phyloP scores from a whole-genome alignment of 139 green algal species.

The Volvox reticuliferus region DNA sequence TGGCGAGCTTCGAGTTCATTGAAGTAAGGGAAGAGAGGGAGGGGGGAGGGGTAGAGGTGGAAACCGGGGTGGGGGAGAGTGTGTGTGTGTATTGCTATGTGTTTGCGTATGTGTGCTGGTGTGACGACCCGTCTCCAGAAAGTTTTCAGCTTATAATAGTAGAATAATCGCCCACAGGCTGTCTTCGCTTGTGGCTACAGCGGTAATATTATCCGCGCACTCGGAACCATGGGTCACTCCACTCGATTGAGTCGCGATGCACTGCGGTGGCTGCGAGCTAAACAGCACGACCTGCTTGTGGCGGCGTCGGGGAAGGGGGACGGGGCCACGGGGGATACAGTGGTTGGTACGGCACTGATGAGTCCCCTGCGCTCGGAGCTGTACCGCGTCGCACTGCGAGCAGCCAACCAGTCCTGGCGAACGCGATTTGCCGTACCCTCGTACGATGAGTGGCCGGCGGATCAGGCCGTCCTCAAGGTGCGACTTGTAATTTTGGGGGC shows the following conservation, averaged over 20 bases:
- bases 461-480: constrained; percentile 31
- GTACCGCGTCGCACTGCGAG: not conserved
- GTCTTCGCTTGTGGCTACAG: constrained; percentile 10
- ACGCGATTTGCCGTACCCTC: not conserved
- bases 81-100: too few relatives aligned
- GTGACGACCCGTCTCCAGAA: not conserved
- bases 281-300: constrained; percentile 28
- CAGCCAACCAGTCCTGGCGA: not conserved
- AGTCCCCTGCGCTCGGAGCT: constrained; percentile 13
- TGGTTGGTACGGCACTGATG: constrained; percentile 26
- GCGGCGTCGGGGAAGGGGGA: not conserved
- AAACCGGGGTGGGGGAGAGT: not conserved
- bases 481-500: not conserved
- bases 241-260: constrained; percentile 7
- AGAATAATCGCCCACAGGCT: not conserved
- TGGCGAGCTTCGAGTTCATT: not conserved
- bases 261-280: constrained; percentile 33
- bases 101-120: too few relatives aligned
- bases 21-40: not conserved
- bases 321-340: not conserved
- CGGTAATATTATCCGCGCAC: constrained; percentile 8
- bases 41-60: not conserved
- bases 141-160: not conserved
- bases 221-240: not conserved
- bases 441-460: constrained; percentile 36